Base-by-base conservation (phyloP, 371 early-diverging fungal genomes). In the Saksenaea vasiformis region DNA sequence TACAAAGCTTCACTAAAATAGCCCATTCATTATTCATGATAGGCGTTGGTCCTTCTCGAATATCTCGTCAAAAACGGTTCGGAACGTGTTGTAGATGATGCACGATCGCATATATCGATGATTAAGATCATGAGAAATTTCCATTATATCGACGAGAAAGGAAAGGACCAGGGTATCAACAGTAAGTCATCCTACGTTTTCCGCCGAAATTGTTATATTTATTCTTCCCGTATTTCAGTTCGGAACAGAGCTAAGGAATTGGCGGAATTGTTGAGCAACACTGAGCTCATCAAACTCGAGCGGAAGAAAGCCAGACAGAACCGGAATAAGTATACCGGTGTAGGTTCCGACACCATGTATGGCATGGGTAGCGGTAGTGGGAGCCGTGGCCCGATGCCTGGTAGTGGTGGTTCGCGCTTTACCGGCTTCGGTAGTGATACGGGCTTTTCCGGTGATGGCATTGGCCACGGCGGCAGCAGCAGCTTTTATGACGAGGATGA, bases 101-200 rank as follows among this genome's bases (percentile, higher is more conserved):
- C 92, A 37, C 83, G 92, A 7, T 81, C 89, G 14, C 94, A 93
- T 64, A 77, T 93, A n/a, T 91, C 94, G 14, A 89, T 90, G 61
- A 76, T 97, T 61, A 95, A 93, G 65, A 87, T 90, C 43, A 84
- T 96, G 67, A 78, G 86, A 56, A 95, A 85, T 79, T 95, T 92
- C 62, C 82, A 90, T 57, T 91, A 80, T 56, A 83, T 95, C 19
- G 98, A 97, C 66, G 94, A 94, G 28, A 94, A 95, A 67, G 93
- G 91, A 68, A 97, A 96, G 73, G 98, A 98, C 72, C 94, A 97
- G 79, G 98, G 98, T 1, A 87, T 98, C 60, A 97, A 97, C 68
- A 91, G 93, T 94, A 85, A 47, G 75, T 66, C 5, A 14, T 15
- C 22, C 7, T 58, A 4, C 3, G 34, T 35, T 35, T 17, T n/a